phyloP scores from a whole-genome alignment of 2,329 filamentous ascomycete species.

The Fusarium sp. region DNA sequence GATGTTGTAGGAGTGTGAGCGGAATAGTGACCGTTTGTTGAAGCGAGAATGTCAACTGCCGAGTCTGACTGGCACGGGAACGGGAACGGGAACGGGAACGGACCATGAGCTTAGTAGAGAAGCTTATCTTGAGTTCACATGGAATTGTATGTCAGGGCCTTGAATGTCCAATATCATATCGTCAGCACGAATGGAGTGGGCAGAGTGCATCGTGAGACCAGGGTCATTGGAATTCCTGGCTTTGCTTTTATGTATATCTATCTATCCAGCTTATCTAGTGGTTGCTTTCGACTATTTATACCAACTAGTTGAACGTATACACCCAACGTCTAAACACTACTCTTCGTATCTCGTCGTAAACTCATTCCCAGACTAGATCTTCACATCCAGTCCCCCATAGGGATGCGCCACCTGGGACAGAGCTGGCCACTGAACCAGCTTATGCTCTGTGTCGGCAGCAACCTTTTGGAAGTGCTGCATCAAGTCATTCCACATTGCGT shows the following conservation, averaged over 20 bases:
- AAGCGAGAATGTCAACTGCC: neutral
- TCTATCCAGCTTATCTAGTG: too few species aligned
- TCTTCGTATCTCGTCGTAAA: neutral
- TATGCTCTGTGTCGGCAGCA: constrained; percentile 12
- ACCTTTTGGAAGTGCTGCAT: constrained; percentile 13
- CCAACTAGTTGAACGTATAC: too few species aligned
- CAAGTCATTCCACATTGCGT: constrained; percentile 19
- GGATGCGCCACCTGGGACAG: constrained; percentile 11
- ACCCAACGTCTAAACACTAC: too few species aligned
- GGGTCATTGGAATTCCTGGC: too few species aligned
- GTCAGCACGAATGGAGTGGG: too few species aligned
- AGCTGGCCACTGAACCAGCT: constrained; percentile 12
- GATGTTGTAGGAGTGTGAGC: neutral
- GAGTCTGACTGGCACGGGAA: neutral
- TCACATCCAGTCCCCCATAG: constrained; percentile 9
- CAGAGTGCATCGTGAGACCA: too few species aligned
- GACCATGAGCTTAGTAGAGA: constrained; percentile 20
- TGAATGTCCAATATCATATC: too few species aligned
- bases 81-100: neutral
- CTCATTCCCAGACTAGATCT: neutral
- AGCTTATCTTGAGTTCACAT: constrained; percentile 10
- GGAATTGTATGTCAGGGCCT: neutral
- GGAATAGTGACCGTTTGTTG: neutral
- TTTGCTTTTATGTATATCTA: too few species aligned
- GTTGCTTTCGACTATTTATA: too few species aligned